Conservation (phyloP, 2,329 filamentous ascomycete species). For the Epichloe aotearoae region DNA sequence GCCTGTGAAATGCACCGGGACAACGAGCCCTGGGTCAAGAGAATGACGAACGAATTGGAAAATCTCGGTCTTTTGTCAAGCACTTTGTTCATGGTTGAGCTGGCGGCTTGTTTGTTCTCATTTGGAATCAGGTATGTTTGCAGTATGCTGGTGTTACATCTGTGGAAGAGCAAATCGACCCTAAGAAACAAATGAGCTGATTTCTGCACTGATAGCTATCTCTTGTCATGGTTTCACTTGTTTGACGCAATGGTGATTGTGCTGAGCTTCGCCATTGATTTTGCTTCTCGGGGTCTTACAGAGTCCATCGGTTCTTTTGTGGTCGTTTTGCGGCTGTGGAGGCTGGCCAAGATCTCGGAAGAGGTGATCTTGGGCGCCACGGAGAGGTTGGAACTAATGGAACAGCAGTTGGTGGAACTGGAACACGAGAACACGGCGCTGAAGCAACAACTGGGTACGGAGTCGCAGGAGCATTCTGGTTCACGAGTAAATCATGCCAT, state of each 20-base stretch:
- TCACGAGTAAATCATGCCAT: conserved; percentile 4
- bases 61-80: conserved; percentile 45
- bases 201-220: conserved; percentile 31
- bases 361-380: conserved; percentile 50
- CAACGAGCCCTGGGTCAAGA: conserved; percentile 28
- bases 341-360: conserved; percentile 58
- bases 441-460: conserved; percentile 9
- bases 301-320: conserved; percentile 55
- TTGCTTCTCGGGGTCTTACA: conserved; percentile 43
- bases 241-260: conserved; percentile 53
- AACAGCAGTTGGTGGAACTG: conserved; percentile 36
- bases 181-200: not conserved
- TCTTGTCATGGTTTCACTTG: conserved; percentile 44
- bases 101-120: conserved; percentile 44
- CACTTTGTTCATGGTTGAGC: conserved; percentile 50
- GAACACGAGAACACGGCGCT: conserved; percentile 30
- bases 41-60: conserved; percentile 28
- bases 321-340: conserved; percentile 52
- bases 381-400: conserved; percentile 47
- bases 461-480: conserved; percentile 8
- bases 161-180: not conserved
- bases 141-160: not conserved
- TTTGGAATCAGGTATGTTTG: conserved; percentile 44
- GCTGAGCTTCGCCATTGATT: conserved; percentile 46
- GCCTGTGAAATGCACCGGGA: conserved; percentile 31